Evolutionary conservation across 2,329 filamentous ascomycete genomes (phyloP).

Genomic region (Fusarium continuum): DNA sequence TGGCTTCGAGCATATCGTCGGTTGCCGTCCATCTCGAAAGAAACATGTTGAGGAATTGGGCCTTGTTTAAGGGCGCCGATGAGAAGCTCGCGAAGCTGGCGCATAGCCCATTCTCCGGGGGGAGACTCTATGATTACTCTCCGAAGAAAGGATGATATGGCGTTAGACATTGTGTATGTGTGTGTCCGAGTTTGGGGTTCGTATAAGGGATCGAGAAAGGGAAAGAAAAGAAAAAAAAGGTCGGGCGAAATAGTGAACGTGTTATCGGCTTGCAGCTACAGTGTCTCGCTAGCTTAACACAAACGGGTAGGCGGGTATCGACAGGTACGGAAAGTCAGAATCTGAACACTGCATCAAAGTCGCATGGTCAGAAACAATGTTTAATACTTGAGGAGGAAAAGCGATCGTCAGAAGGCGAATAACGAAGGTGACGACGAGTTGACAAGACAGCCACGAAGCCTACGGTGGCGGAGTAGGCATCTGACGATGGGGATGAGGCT

Average conservation of each 20-base stretch:
- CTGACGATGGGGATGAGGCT: slow-evolving; percentile 44
- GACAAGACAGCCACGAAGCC: slow-evolving; percentile 42
- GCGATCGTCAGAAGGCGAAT: slow-evolving; percentile 27
- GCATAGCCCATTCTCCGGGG: slow-evolving; percentile 88
- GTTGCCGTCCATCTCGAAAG: slow-evolving; percentile 99
- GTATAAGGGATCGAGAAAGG: slow-evolving; percentile 10
- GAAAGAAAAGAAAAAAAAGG: slow-evolving; percentile 14
- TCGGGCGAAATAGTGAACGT: slow-evolving; percentile 30
- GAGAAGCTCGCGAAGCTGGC: slow-evolving; percentile 80
- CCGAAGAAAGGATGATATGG: slow-evolving; percentile 59
- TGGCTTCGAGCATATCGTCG: slow-evolving; percentile 88
- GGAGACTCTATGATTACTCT: slow-evolving; percentile 87
- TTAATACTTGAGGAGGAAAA: slow-evolving; percentile 18
- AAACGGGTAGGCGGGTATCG: slow-evolving; percentile 3
- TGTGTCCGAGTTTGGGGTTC: slow-evolving; percentile 1
- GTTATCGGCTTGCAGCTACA: slow-evolving; percentile 17
- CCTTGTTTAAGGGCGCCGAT: slow-evolving; percentile 91
- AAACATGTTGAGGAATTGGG: slow-evolving; percentile 91
- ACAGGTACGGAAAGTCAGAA: neutral
- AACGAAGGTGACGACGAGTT: slow-evolving; percentile 38
- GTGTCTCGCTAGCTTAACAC: slow-evolving; percentile 13
- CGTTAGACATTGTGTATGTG: slow-evolving; percentile 58
- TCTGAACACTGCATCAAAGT: slow-evolving; percentile 6
- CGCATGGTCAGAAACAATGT: slow-evolving; percentile 1
- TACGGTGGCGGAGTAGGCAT: slow-evolving; percentile 44